phyloP scores from a whole-genome alignment of 108 stramenopile genomes.

The Asterionellopsis glacialis region DNA sequence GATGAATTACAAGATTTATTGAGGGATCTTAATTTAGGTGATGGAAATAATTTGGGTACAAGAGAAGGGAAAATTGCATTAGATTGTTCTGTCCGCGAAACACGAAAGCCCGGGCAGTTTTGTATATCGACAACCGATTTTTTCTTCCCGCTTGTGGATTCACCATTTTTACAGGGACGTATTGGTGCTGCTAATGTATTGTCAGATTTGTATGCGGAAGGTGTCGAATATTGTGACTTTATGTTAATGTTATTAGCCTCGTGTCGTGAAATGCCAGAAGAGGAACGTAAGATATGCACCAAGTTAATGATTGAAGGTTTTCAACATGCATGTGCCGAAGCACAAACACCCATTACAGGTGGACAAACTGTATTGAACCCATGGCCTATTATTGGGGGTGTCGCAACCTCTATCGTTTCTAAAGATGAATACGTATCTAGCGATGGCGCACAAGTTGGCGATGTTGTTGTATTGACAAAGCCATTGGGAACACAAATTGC shows the following conservation, averaged over 20 bases:
- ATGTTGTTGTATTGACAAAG: conserved; percentile 82
- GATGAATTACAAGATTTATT: conserved; percentile 73
- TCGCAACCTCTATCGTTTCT: conserved; percentile 66
- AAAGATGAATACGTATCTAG: conserved; percentile 70
- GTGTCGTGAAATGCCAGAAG: conserved; percentile 62
- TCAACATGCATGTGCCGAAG: conserved; percentile 70
- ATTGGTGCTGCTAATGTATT: conserved; percentile 86
- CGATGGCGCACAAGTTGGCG: conserved; percentile 63
- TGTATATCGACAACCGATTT: conserved; percentile 76
- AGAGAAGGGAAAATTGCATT: conserved; percentile 66
- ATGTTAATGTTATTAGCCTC: conserved; percentile 80
- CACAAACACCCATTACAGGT: conserved; percentile 69
- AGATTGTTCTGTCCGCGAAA: conserved; percentile 67
- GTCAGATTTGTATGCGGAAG: conserved; percentile 83
- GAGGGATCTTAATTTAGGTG: conserved; percentile 51
- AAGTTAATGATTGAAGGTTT: conserved; percentile 78
- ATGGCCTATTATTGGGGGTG: conserved; percentile 87
- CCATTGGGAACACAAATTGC: conserved; percentile 85
- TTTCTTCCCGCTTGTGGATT: conserved; percentile 83
- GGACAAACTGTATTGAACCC: conserved; percentile 88
- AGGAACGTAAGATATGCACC: conserved; percentile 73
- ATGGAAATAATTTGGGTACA: conserved; percentile 76
- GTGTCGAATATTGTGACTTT: conserved; percentile 74
- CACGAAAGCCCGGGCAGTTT: conserved; percentile 51
- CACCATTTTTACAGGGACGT: conserved; percentile 77